These are phyloP conservation scores for Aphanoascus verrucosus DNA, from an alignment of 2,329 filamentous ascomycete species.

Conservation along the genomic window DNA sequence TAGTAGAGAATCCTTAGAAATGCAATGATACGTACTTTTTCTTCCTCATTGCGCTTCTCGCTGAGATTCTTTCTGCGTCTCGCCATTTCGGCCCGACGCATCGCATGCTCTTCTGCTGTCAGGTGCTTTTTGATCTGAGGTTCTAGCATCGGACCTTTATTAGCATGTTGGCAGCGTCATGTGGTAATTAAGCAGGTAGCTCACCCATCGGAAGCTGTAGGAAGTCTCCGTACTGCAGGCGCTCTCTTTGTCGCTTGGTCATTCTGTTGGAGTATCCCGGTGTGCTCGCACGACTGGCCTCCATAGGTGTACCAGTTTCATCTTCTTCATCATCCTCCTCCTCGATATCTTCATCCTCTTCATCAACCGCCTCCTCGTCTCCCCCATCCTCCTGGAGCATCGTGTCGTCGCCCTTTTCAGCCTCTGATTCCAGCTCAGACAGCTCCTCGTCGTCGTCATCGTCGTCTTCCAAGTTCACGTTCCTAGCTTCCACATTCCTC, in stretches of 20 bases:
- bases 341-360: slow-evolving; percentile 30
- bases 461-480: slow-evolving; percentile 37
- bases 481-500: slow-evolving; percentile 39
- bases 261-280: slow-evolving; percentile 52
- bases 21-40: slow-evolving; percentile 45
- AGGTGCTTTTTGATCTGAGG: slow-evolving; percentile 63
- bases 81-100: slow-evolving; percentile 64
- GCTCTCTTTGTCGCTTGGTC: slow-evolving; percentile 57
- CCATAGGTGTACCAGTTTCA: slow-evolving; percentile 36
- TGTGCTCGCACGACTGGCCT: slow-evolving; percentile 46
- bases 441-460: slow-evolving; percentile 45
- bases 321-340: slow-evolving; percentile 35
- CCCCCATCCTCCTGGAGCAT: slow-evolving; percentile 32
- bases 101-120: slow-evolving; percentile 61
- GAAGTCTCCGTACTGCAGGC: slow-evolving; percentile 43
- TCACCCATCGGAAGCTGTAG: slow-evolving; percentile 47
- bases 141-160: slow-evolving; percentile 32
- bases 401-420: slow-evolving; percentile 41
- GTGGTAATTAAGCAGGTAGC: slow-evolving; percentile 12
- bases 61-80: slow-evolving; percentile 61
- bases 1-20: neutral
- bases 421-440: slow-evolving; percentile 38
- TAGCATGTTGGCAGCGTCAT: neutral
- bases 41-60: slow-evolving; percentile 68
- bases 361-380: slow-evolving; percentile 26